Base-by-base conservation (phyloP, 805 yeast genomes). In the Metschnikowia henanensis region DNA sequence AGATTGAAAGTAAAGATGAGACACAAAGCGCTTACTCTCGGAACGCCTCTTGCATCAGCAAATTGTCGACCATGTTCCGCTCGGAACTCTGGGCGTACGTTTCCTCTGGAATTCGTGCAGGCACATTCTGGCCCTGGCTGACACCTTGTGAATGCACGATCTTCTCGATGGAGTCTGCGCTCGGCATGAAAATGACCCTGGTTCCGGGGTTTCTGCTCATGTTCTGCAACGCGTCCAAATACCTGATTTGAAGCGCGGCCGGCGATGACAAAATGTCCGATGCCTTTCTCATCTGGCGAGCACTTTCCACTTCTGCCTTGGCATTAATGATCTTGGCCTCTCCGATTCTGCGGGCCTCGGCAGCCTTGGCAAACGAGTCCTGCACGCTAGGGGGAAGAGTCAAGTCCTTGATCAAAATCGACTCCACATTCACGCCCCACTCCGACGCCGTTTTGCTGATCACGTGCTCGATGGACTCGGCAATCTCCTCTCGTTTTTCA, bases 171-270 rank as follows among this genome's bases (percentile, higher is more conserved):
- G 67, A 68, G 46, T 66, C 72, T 7, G 73, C 58, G 15, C 73
- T 67, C 6, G 90, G 89, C 88, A 83, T 83, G 62, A 83, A 83
- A 23, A 83, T 83, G 41, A 83, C 89, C 63, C 82, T 80, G n/a
- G 86, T 66, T 46, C 77, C 75, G 1, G 87, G 67, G 39, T 73
- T 57, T 49, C 67, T 77, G 28, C 87, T 84, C 88, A 83, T 83
- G 48, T 69, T 71, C 64, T 82, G 87, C 81, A 83, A 80, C n/a
- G 89, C 89, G 55, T 83, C 90, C 63, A 83, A 72, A 58, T 83
- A 83, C 62, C 90, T 70, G 60, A 83, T 83, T 68, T 83, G 89
- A 86, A 83, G 81, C 22, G 89, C 90, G 12, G 88, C 80, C 52
- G 82, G 81, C 30, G 86, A 80, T 35, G 85, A 84, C 57, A 83